phyloP scores from a whole-genome alignment of 768 basidiomycete species.

The Tricholomella constricta region DNA sequence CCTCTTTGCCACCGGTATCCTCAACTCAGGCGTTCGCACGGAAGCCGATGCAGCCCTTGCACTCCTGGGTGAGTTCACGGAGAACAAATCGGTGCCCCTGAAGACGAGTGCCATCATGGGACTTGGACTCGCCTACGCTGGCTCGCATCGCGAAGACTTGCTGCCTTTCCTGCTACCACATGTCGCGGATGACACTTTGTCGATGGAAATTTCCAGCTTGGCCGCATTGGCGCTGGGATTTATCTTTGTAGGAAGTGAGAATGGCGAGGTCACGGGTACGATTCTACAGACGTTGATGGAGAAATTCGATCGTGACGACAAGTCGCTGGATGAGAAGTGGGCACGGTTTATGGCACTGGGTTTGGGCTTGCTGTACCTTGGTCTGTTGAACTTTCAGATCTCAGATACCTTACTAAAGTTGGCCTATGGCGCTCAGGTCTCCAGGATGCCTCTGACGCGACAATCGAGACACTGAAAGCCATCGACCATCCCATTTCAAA shows the following conservation, averaged over 20 bases:
- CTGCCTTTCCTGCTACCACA: slow-evolving; percentile 75
- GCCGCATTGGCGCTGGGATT: slow-evolving; percentile 91
- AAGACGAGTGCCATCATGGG: slow-evolving; percentile 90
- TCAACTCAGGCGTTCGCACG: slow-evolving; percentile 86
- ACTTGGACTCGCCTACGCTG: slow-evolving; percentile 91
- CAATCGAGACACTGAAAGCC: slow-evolving; percentile 89
- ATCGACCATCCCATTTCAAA: slow-evolving; percentile 92
- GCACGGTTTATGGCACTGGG: slow-evolving; percentile 88
- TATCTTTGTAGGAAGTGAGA: slow-evolving; percentile 92
- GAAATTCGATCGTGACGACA: slow-evolving; percentile 59
- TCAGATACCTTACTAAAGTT: not conserved
- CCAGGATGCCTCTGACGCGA: slow-evolving; percentile 92
- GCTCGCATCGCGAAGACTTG: slow-evolving; percentile 89
- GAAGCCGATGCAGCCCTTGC: slow-evolving; percentile 94
- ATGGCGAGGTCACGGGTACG: slow-evolving; percentile 87
- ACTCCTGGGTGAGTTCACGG: slow-evolving; percentile 86
- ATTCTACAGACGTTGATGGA: slow-evolving; percentile 95
- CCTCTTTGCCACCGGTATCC: slow-evolving; percentile 89
- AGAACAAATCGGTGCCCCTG: slow-evolving; percentile 81
- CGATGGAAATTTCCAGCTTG: slow-evolving; percentile 88
- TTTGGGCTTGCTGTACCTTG: slow-evolving; percentile 87
- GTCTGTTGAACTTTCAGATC: slow-evolving; percentile 42
- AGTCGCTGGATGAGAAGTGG: slow-evolving; percentile 90
- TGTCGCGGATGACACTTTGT: slow-evolving; percentile 76
- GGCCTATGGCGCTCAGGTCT: slow-evolving; percentile 54